Percentiles rank a stretch among this genome's conserved stretches.
Evolutionary conservation across 2,329 filamentous ascomycete genomes (phyloP).

Genomic region (Teratosphaeria zuluensis): DNA sequence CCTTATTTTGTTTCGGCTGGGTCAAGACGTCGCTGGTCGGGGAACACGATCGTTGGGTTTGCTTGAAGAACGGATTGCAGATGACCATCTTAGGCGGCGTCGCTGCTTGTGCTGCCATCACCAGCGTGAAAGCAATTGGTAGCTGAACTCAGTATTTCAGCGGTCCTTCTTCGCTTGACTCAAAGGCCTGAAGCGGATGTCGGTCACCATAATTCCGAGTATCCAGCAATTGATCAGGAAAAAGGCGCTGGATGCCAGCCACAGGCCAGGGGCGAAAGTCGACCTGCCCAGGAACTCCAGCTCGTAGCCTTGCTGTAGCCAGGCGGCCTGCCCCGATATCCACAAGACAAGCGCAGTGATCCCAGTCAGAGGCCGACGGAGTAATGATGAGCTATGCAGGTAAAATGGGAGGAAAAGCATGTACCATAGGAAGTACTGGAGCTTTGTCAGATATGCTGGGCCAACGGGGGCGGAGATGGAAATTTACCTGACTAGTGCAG

Average conservation of each 20-base stretch:
- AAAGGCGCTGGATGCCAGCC: slow-evolving; percentile 64
- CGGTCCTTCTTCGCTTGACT: not conserved
- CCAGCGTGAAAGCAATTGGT: slow-evolving; percentile 48
- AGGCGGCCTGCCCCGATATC: slow-evolving; percentile 56
- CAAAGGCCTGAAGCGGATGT: slow-evolving; percentile 36
- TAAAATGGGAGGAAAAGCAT: slow-evolving; percentile 88
- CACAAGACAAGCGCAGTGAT: slow-evolving; percentile 58
- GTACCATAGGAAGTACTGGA: slow-evolving; percentile 96
- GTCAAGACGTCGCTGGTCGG: slow-evolving; percentile 49
- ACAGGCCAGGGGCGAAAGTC: slow-evolving; percentile 79
- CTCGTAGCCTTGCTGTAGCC: slow-evolving; percentile 42
- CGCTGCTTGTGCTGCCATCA: slow-evolving; percentile 57
- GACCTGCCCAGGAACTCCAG: slow-evolving; percentile 58
- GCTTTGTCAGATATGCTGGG: not conserved
- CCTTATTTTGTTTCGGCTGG: slow-evolving; percentile 56
- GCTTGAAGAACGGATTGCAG: slow-evolving; percentile 51
- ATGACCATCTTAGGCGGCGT: slow-evolving; percentile 56
- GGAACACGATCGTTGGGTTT: slow-evolving; percentile 34
- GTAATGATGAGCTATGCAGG: slow-evolving; percentile 67
- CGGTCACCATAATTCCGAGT: slow-evolving; percentile 65
- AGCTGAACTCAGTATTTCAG: slow-evolving; percentile 7
- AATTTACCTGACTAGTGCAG: slow-evolving; percentile 82
- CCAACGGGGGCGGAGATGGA: not conserved
- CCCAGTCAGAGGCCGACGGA: slow-evolving; percentile 52
- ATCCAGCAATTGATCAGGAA: slow-evolving; percentile 85